Conservation (phyloP, 495 filamentous ascomycete genomes). For the Cercophora sp. region DNA sequence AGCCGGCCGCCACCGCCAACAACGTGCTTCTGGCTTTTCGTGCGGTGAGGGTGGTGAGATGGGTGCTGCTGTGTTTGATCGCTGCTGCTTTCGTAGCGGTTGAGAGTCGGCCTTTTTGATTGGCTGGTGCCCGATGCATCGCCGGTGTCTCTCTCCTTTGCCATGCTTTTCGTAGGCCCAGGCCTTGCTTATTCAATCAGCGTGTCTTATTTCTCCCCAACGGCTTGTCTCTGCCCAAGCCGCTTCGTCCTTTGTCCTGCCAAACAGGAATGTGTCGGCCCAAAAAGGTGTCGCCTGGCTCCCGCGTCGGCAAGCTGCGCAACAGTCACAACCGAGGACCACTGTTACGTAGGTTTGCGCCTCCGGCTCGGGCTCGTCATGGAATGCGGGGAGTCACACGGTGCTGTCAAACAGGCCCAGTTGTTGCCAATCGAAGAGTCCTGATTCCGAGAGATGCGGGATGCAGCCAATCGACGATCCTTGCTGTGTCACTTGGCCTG, state of each 20-base stretch:
- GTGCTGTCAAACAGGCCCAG: too few relatives aligned
- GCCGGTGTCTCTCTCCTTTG: constrained; percentile 26
- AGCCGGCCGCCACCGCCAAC: constrained; percentile 41
- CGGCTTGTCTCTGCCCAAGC: neutral
- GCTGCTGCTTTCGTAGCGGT: constrained; percentile 36
- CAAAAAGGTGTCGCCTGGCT: too few relatives aligned
- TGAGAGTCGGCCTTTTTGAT: constrained; percentile 44
- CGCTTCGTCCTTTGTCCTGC: neutral
- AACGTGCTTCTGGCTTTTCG: constrained; percentile 42
- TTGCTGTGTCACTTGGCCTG: constrained; percentile 6
- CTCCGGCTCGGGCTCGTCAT: neutral
- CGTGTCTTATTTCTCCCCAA: constrained; percentile 11
- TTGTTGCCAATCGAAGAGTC: neutral
- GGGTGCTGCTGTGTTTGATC: constrained; percentile 26
- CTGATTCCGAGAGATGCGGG: neutral
- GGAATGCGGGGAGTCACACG: constrained; percentile 5
- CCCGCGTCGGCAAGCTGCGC: neutral
- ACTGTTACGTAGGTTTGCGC: neutral
- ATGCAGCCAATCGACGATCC: constrained; percentile 10
- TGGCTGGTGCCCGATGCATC: constrained; percentile 37
- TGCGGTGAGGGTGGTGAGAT: constrained; percentile 29
- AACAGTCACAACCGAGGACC: neutral
- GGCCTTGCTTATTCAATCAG: neutral
- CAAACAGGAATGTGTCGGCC: too few relatives aligned
- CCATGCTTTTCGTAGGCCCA: constrained; percentile 16